phyloP scores from a whole-genome alignment of 139 green algal genomes.

The Penium margaritaceum region DNA sequence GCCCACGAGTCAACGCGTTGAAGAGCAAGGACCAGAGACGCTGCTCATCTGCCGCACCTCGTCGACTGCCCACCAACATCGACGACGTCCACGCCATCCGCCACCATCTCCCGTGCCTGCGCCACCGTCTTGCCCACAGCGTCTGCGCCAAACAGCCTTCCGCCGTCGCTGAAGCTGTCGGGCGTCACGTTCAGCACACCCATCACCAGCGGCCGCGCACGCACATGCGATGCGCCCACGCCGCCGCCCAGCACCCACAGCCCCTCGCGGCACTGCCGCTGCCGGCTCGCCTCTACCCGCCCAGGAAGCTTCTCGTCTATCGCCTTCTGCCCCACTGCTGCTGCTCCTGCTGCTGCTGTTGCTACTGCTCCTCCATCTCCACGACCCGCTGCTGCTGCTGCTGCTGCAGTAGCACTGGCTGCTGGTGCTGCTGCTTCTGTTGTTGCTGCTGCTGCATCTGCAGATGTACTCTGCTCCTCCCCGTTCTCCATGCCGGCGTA shows the following conservation, averaged over 20 bases:
- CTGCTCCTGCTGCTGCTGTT: conserved; percentile 40
- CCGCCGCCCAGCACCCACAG: too few species aligned
- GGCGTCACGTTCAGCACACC: conserved; percentile 95
- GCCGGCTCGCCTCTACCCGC: too few species aligned
- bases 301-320: too few species aligned
- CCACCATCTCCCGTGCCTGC: conserved; percentile 61
- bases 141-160: conserved; percentile 10
- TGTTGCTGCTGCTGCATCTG: conserved; percentile 23
- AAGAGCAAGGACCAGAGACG: too few species aligned
- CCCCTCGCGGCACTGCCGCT: too few species aligned
- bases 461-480: conserved; percentile 90
- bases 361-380: neutral
- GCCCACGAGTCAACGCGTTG: too few species aligned
- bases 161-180: conserved; percentile 91
- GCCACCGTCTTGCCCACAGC: conserved; percentile 47
- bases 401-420: too few species aligned
- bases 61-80: conserved; percentile 94
- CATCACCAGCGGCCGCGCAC: conserved; percentile 59
- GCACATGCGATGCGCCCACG: neutral
- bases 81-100: conserved; percentile 72
- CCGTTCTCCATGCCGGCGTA: conserved; percentile 85
- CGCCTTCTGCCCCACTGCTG: too few species aligned
- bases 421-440: too few species aligned
- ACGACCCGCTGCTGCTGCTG: neutral
- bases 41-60: conserved; percentile 63